Evolutionary conservation across 108 stramenopile genomes (phyloP), one percentile per base, ranked within the genome.

Genomic region (Nitzschia inconspicua): DNA sequence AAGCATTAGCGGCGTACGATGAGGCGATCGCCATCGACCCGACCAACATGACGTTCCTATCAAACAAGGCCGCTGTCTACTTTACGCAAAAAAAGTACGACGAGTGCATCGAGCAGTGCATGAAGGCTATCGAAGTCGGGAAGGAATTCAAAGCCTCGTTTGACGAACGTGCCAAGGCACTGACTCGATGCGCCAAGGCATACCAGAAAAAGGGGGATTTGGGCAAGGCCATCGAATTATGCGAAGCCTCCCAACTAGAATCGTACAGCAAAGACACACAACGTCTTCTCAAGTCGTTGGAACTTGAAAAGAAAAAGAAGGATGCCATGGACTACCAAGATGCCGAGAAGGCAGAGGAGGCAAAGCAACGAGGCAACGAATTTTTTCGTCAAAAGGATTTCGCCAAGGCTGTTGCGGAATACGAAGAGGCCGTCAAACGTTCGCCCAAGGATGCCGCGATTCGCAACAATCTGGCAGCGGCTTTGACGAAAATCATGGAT

Each of bases 341-440:
- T 60, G 96, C 96, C 26, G 97, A 75, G 32, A 93, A 93, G 89
- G 99, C 96, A 4, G 80, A 91, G 47, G 99, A 95, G 64, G 97
- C 97, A 28, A 99, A 98, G 80, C 95, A 95, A 80, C 66, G 89
- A 35, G 99, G 98, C 29, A 98, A 98, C 72, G 96, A 88, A 24
- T 68, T 72, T 43, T 98, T 98, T 79, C 84, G 97, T 47, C 83
- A 73, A 40, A 77, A 95, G 65, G 65, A 95, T 14, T 99, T 90
- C 85, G 80, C 79, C 31, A 71, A 90, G 50, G 91, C 93, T 26
- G 88, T 95, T 7, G 68, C 80, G 36, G 73, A 87, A 43, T 96
- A 96, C 70, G 88, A 90, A 65, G 97, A 98, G 65, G 99, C 99
- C 5, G 94, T 97, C 47, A 98, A 98, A 71, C 91, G 99, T 24